phyloP scores from a whole-genome alignment of 768 basidiomycete genomes.

The Calocybe cyanea region DNA sequence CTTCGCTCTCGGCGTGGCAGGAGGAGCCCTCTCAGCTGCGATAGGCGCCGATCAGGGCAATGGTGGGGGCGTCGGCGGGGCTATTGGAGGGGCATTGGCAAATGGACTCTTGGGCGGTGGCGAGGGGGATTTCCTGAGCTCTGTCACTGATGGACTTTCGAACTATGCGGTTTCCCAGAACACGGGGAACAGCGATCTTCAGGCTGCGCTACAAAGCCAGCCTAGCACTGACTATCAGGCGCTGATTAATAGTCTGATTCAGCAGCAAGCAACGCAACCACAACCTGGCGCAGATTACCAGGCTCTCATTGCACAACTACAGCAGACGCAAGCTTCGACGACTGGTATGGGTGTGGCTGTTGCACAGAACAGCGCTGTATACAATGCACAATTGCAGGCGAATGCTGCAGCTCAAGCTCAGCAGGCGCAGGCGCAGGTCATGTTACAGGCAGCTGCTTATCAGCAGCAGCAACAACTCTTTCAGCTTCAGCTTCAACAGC shows the following conservation, averaged over 20 bases:
- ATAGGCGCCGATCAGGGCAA: not conserved
- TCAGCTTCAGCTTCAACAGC: not conserved
- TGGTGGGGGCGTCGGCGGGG: conserved; percentile 3
- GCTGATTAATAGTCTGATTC: conserved; percentile 24
- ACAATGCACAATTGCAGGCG: conserved; percentile 5
- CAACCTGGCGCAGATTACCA: conserved; percentile 11
- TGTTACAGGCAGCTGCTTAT: conserved; percentile 1
- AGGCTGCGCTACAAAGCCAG: conserved; percentile 25
- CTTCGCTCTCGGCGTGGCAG: conserved; percentile 8
- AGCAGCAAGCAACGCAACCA: conserved; percentile 22
- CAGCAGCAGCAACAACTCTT: conserved; percentile 2
- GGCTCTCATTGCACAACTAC: conserved; percentile 10
- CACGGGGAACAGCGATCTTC: conserved; percentile 12
- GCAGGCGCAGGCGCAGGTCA: conserved; percentile 1
- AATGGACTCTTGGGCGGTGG: not conserved
- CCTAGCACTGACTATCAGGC: conserved; percentile 28
- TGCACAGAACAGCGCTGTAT: not conserved
- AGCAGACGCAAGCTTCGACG: conserved; percentile 5
- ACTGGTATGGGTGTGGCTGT: not conserved
- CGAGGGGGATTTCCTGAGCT: conserved; percentile 6
- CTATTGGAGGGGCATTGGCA: conserved; percentile 5
- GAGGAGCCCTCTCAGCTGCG: conserved; percentile 7
- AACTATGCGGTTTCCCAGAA: conserved; percentile 7
- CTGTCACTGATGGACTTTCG: conserved; percentile 14
- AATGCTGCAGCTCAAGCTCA: conserved; percentile 4